A percentile compares a stretch with the other conserved stretches of the same genome.
phyloP scores from a whole-genome alignment of 202 grass and related monocot species.

The Zoysia matrella region DNA sequence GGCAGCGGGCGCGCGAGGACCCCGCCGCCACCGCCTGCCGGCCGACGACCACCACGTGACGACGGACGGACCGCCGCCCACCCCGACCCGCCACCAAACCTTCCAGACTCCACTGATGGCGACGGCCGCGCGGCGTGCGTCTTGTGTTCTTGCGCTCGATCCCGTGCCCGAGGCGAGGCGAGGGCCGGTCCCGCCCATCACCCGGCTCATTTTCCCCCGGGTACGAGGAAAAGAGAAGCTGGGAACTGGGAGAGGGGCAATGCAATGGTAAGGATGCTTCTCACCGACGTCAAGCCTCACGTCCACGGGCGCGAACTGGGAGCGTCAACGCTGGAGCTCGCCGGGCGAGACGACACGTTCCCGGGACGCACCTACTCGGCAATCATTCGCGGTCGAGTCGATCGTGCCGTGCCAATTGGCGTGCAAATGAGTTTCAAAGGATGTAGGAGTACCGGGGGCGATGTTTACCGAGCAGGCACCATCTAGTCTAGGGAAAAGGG shows the following conservation, averaged over 20 bases:
- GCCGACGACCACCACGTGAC: conserved; percentile 55
- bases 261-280: conserved; percentile 9
- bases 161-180: neutral
- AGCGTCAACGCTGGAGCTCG: too few relatives aligned
- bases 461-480: neutral
- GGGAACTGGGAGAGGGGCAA: neutral
- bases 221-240: too few relatives aligned
- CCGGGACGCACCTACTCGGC: conserved; percentile 20
- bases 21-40: conserved; percentile 53
- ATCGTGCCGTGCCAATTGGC: conserved; percentile 25
- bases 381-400: conserved; percentile 4
- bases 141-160: neutral
- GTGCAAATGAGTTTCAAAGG: conserved; percentile 15
- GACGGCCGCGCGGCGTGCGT: neutral
- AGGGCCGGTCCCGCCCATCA: neutral
- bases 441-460: neutral
- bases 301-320: neutral
- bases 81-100: conserved; percentile 45
- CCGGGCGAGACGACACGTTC: conserved; percentile 30
- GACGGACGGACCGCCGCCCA: conserved; percentile 39
- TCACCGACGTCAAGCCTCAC: conserved; percentile 3
- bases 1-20: conserved; percentile 20
- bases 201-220: neutral
- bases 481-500: conserved; percentile 5
- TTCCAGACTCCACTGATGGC: conserved; percentile 3